Conservation (phyloP, 2,329 filamentous ascomycete species). For the Colletotrichum tofieldiae region DNA sequence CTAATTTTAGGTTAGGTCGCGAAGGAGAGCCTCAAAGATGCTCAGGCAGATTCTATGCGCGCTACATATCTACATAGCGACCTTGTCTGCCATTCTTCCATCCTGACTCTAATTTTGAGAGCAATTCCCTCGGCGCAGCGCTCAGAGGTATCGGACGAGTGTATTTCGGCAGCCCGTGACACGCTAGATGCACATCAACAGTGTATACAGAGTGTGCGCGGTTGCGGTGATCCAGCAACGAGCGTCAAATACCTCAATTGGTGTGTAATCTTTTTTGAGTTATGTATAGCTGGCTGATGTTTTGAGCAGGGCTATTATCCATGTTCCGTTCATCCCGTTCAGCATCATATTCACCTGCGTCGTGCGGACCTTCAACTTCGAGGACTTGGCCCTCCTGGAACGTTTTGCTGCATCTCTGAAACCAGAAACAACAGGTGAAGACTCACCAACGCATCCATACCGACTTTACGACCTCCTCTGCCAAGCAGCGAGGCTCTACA, state of each 20-base stretch:
- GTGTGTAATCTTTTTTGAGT: neutral
- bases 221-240: slow-evolving; percentile 39
- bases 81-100: slow-evolving; percentile 53
- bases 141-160: slow-evolving; percentile 48
- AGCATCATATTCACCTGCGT: slow-evolving; percentile 54
- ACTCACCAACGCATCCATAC: slow-evolving; percentile 49
- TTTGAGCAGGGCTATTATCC: slow-evolving; percentile 52
- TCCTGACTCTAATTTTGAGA: slow-evolving; percentile 53
- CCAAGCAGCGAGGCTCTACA: slow-evolving; percentile 50
- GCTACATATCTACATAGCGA: slow-evolving; percentile 52
- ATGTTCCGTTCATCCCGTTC: slow-evolving; percentile 56
- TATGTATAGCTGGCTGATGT: neutral
- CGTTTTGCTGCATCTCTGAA: slow-evolving; percentile 52
- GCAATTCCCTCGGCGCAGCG: slow-evolving; percentile 42
- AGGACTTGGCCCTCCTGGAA: slow-evolving; percentile 48
- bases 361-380: slow-evolving; percentile 47
- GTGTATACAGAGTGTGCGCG: slow-evolving; percentile 49
- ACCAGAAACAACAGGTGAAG: slow-evolving; percentile 31
- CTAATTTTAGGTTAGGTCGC: neutral
- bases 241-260: neutral
- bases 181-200: slow-evolving; percentile 53
- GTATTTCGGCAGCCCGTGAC: slow-evolving; percentile 51
- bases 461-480: slow-evolving; percentile 54
- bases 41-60: slow-evolving; percentile 47
- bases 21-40: slow-evolving; percentile 7